Conservation (phyloP, 345 rosid species). For the Turnera subulata region DNA sequence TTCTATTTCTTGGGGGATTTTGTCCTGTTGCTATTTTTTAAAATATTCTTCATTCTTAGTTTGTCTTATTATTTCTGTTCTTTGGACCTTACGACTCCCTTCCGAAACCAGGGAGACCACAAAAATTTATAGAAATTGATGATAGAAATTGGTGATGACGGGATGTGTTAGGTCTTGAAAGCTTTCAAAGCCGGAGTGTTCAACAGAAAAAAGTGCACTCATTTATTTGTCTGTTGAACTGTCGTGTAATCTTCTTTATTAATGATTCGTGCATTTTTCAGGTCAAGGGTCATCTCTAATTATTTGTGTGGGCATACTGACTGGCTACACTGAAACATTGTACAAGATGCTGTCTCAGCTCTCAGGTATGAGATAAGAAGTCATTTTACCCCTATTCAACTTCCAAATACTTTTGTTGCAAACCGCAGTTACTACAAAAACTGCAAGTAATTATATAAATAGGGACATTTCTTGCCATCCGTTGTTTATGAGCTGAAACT, state of each 20-base stretch:
- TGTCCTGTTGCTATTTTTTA: not conserved
- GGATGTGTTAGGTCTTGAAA: too few relatives aligned
- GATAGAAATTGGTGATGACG: too few relatives aligned
- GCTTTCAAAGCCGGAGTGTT: too few relatives aligned
- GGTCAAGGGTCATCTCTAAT: slow-evolving; percentile 94
- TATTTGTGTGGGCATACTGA: slow-evolving; percentile 89
- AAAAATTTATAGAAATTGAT: not conserved
- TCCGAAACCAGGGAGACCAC: not conserved
- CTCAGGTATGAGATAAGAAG: slow-evolving; percentile 50
- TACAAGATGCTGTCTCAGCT: slow-evolving; percentile 85
- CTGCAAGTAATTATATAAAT: too few relatives aligned
- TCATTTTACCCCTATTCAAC: slow-evolving; percentile 4
- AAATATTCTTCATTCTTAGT: slow-evolving; percentile 2
- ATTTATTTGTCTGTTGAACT: not conserved
- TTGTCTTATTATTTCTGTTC: not conserved
- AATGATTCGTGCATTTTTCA: slow-evolving; percentile 34
- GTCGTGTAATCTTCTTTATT: slow-evolving; percentile 2
- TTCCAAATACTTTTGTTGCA: not conserved
- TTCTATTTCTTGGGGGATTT: slow-evolving; percentile 1
- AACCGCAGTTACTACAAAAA: too few relatives aligned
- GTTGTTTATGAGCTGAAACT: not conserved
- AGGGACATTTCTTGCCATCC: not conserved
- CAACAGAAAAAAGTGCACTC: not conserved
- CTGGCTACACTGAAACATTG: slow-evolving; percentile 86
- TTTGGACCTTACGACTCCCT: not conserved